phyloP scores from a whole-genome alignment of 2,329 filamentous ascomycete genomes.

The Colletotrichum chrysophilum region DNA sequence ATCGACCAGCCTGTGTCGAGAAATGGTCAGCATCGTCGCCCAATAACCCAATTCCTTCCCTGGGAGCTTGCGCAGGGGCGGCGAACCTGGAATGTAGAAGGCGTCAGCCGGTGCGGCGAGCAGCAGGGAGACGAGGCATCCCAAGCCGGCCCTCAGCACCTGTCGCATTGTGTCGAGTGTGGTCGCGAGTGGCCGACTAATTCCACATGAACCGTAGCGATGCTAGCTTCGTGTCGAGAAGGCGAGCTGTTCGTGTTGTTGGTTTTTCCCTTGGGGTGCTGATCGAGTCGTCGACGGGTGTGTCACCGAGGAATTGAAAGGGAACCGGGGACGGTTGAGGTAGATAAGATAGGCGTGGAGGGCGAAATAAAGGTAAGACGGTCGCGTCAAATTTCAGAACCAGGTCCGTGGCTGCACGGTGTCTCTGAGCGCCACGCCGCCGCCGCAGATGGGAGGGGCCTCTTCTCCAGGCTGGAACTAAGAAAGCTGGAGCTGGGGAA shows the following conservation, averaged over 20 bases:
- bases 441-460: slow-evolving; percentile 1
- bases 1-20: slow-evolving; percentile 73
- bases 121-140: slow-evolving; percentile 49
- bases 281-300: background rate
- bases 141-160: slow-evolving; percentile 41
- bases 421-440: slow-evolving; percentile 10
- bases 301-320: background rate
- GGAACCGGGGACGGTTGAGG: background rate
- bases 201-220: background rate
- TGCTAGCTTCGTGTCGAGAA: background rate
- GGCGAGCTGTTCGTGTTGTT: background rate
- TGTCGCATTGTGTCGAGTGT: slow-evolving; percentile 25
- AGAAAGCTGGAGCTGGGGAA: slow-evolving; percentile 1
- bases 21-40: slow-evolving; percentile 11
- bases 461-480: background rate
- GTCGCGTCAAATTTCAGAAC: background rate
- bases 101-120: slow-evolving; percentile 53
- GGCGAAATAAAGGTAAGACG: slow-evolving; percentile 8
- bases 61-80: slow-evolving; percentile 9
- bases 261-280: background rate
- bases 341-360: background rate
- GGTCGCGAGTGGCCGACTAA: background rate
- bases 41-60: background rate
- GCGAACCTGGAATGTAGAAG: slow-evolving; percentile 85
- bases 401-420: slow-evolving; percentile 16